Base-by-base conservation (phyloP, 371 early-diverging fungal species). In the Mortierella sp. region DNA sequence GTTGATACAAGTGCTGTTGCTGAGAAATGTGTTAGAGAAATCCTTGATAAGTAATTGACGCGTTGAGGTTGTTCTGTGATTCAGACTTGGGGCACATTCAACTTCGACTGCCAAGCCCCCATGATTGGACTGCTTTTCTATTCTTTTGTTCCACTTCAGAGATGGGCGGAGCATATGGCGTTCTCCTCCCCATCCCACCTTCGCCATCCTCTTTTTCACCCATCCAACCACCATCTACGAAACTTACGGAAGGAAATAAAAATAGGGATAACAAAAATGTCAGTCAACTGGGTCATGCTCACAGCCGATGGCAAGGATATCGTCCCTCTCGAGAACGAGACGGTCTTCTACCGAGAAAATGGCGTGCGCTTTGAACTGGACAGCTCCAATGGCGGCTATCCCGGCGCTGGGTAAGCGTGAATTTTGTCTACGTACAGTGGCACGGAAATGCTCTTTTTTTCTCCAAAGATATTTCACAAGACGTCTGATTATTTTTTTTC, bases 221-320 rank as follows among this genome's bases (percentile, higher is more conserved):
- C 15, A 42, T 30, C n/a, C n/a, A 23, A 21, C 24, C 32, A 23
- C 34, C 19, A 44, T 31, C 24, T n/a, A n/a, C n/a, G n/a, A n/a
- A n/a, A n/a, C n/a, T n/a, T n/a, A n/a, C n/a, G n/a, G n/a, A n/a
- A n/a, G n/a, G n/a, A n/a, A n/a, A n/a, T n/a, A n/a, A n/a, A n/a
- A n/a, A n/a, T n/a, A n/a, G n/a, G n/a, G n/a, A n/a, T 24, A 34
- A 4, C 41, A 28, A 51, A 30, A 39, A 76, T 76, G 76, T 69
- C 76, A 17, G 43, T 76, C 61, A 76, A 76, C 56, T 76, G 76
- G 76, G 70, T 64, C 50, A 56, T 69, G 60, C 64, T 76, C 60
- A 56, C 76, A 12, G 12, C 41, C 7, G 76, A 76, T 23, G 65
- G 65, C 19, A 76, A 64, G 44, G 70, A 76, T 54, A 69, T 76